Evolutionary conservation across 495 filamentous ascomycete species (phyloP), one percentile per base, ranked within the genome.

Genomic region (Trypethelium eluteriae): DNA sequence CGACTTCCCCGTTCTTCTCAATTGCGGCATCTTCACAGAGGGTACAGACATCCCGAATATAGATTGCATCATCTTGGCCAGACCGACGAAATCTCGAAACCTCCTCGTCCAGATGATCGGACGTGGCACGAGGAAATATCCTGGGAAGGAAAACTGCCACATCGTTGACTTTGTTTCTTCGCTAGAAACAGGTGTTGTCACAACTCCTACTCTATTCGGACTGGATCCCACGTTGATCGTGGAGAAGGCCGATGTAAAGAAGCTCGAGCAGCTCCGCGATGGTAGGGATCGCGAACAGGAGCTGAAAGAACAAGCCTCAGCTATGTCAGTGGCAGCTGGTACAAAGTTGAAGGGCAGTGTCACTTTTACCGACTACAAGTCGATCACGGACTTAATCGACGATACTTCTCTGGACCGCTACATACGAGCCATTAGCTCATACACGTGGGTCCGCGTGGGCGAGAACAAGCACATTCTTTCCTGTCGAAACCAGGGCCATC

Each of bases 51-150:
- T 98, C 18, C 94, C 94, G 3, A 98, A 98, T 73, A 91, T 98
- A 66, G 94, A 99, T 74, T 98, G 94, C 67, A 83, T 99, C 10
- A 73, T 99, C 12, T 80, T 99, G 49, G 93, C 91, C 5, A 80
- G 95, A 41, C 94, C 94, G 2, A 99, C 94, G 9, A 85, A 86
- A 64, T 98, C 94, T 16, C 85, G 88, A 32, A 97, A 96, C 69
- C 80, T 99, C 7, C 81, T 99, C 2, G 86, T 96, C 3, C 94
- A 99, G 74, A 99, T 99, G 94, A 96, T 99, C 62, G 94, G 94
- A 0, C 86, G 94, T 67, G 94, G 94, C 0, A 88, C 98, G 83
- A 86, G 94, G 41, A 77, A 96, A 39, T 81, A 88, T 72, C 80
- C 88, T 2, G 89, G 82, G 1, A 99, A 99, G 74, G 75, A 86